A percentile compares a stretch with the other conserved stretches of the same genome.
These are phyloP conservation scores for Dactylellina cionopaga DNA, from an alignment of 2,329 filamentous ascomycete species.

Conservation along the genomic window DNA sequence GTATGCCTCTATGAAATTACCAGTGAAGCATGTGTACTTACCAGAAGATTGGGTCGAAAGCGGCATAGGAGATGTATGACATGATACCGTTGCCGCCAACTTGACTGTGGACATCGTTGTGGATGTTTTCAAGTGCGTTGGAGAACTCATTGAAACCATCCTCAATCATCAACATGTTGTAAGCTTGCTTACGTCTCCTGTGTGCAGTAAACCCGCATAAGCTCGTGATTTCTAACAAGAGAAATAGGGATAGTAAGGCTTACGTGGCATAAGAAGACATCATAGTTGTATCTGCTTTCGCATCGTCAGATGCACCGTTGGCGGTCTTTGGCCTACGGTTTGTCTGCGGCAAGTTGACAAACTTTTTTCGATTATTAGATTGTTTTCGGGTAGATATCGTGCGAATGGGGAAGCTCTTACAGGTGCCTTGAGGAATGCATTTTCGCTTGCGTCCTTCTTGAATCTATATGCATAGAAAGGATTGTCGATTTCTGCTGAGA, in stretches of 20 bases:
- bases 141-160: slow-evolving; percentile 52
- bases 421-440: slow-evolving; percentile 24
- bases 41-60: slow-evolving; percentile 58
- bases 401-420: slow-evolving; percentile 15
- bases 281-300: too few relatives aligned
- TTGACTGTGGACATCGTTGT: slow-evolving; percentile 56
- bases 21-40: neutral
- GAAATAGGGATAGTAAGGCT: too few relatives aligned
- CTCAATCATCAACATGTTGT: slow-evolving; percentile 52
- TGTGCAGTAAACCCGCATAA: neutral
- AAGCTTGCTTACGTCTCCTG: slow-evolving; percentile 54
- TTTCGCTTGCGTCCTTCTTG: slow-evolving; percentile 8
- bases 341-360: slow-evolving; percentile 5
- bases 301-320: too few relatives aligned
- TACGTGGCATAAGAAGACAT: too few relatives aligned
- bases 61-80: slow-evolving; percentile 55
- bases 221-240: neutral
- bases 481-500: slow-evolving; percentile 31
- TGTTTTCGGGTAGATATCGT: neutral
- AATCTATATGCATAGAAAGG: slow-evolving; percentile 21
- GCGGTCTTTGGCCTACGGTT: too few relatives aligned
- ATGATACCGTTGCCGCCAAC: slow-evolving; percentile 56
- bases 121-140: slow-evolving; percentile 55
- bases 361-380: neutral
- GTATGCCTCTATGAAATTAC: neutral